Conservation (phyloP, 2,329 filamentous ascomycete genomes). For the Neurospora crassa region DNA sequence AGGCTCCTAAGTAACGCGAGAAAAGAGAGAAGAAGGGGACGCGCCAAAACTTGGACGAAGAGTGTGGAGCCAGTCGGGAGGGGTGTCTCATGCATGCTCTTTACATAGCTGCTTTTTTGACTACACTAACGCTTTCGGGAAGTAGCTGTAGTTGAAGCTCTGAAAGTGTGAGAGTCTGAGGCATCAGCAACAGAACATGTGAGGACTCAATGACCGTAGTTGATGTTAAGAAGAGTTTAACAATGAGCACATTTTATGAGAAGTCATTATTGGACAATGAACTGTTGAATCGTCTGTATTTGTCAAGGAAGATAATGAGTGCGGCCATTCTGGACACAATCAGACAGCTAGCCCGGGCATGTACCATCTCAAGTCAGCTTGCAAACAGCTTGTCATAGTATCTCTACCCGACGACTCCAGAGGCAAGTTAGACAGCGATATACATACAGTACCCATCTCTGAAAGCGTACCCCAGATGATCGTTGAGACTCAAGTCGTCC, state of each 20-base stretch:
- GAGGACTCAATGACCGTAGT: neutral
- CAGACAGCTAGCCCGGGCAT: too few species aligned
- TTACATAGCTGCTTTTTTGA: neutral
- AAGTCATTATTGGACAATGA: too few species aligned
- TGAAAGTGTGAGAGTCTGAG: too few species aligned
- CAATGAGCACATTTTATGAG: too few species aligned
- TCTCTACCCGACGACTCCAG: neutral
- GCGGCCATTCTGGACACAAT: too few species aligned
- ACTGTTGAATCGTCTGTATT: too few species aligned
- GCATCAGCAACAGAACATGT: neutral
- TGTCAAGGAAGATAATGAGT: too few species aligned
- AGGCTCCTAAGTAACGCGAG: neutral
- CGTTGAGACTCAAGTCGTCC: neutral
- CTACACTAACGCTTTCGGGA: neutral
- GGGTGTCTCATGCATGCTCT: neutral
- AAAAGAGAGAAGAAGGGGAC: too few species aligned
- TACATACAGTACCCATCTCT: neutral
- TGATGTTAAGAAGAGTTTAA: fast-evolving
- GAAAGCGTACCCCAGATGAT: neutral
- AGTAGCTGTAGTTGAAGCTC: neutral
- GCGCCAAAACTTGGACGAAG: too few species aligned
- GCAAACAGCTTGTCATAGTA: neutral
- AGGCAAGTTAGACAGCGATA: neutral
- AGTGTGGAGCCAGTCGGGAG: neutral
- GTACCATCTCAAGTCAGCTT: too few species aligned